Percentiles rank a stretch among this genome's conserved stretches.
Evolutionary conservation across 805 yeast species (phyloP).

Genomic region (Nakazawaea molendinolei): DNA sequence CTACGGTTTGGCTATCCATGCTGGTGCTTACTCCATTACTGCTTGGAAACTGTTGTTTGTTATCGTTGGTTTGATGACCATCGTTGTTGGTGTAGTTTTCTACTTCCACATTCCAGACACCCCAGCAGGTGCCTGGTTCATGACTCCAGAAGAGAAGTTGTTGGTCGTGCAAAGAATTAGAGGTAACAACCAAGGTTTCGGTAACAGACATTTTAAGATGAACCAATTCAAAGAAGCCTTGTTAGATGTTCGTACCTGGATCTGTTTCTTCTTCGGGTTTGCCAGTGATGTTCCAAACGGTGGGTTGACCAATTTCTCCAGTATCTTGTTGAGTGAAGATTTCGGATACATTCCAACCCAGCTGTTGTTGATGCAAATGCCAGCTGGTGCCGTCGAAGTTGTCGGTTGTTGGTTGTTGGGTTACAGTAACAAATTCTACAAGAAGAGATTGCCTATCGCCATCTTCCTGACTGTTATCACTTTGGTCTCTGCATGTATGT

Average conservation of each 20-base stretch:
- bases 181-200: conserved; percentile 49
- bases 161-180: conserved; percentile 47
- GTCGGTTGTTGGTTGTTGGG: conserved; percentile 17
- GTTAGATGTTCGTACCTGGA: conserved; percentile 42
- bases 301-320: conserved; percentile 41
- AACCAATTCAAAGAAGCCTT: conserved; percentile 46
- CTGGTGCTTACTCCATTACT: background rate
- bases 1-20: conserved; percentile 31
- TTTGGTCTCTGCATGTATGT: conserved; percentile 21
- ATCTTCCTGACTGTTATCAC: conserved; percentile 17
- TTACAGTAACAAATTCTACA: conserved; percentile 19
- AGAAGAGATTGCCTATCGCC: conserved; percentile 26
- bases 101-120: conserved; percentile 7
- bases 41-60: no score
- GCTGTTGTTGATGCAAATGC: conserved; percentile 28
- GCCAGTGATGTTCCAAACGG: conserved; percentile 47
- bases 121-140: conserved; percentile 17
- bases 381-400: conserved; percentile 28
- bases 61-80: no score
- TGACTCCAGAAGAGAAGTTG: conserved; percentile 33
- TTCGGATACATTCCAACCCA: conserved; percentile 26
- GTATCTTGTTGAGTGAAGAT: no score
- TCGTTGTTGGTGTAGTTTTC: background rate
- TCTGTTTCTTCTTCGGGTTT: conserved; percentile 34
- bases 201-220: conserved; percentile 46